phyloP scores from a whole-genome alignment of 2,329 filamentous ascomycete species.

The Cryphonectria naterciae region DNA sequence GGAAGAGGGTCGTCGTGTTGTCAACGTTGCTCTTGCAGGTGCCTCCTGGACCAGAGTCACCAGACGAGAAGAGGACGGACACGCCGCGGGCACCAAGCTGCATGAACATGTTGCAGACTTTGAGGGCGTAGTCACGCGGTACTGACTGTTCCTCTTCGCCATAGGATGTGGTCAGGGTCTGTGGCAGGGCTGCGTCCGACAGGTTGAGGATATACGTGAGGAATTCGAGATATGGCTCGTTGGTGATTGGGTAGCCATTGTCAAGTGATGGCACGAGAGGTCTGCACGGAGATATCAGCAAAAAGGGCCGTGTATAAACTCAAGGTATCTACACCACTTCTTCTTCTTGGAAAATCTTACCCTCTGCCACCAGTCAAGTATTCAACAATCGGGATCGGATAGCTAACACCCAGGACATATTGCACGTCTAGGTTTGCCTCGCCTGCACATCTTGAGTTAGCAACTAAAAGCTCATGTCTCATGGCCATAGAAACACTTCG shows the following conservation, averaged over 20 bases:
- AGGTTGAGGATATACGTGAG: slow-evolving; percentile 62
- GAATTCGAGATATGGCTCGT: slow-evolving; percentile 71
- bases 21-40: slow-evolving; percentile 26
- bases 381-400: slow-evolving; percentile 34
- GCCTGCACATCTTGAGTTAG: slow-evolving; percentile 30
- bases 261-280: slow-evolving; percentile 57
- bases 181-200: slow-evolving; percentile 54
- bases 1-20: slow-evolving; percentile 26
- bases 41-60: slow-evolving; percentile 20
- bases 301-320: neutral
- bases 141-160: slow-evolving; percentile 68
- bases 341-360: slow-evolving; percentile 3
- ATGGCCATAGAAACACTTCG: neutral
- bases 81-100: slow-evolving; percentile 67
- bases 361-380: slow-evolving; percentile 35
- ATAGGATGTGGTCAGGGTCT: slow-evolving; percentile 67
- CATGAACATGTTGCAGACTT: slow-evolving; percentile 65
- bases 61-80: slow-evolving; percentile 58
- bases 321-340: neutral
- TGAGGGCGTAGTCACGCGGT: slow-evolving; percentile 60
- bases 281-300: slow-evolving; percentile 41
- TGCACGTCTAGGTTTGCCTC: slow-evolving; percentile 36
- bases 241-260: slow-evolving; percentile 59
- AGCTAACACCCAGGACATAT: slow-evolving; percentile 29
- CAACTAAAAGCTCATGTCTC: neutral